These are phyloP conservation scores for Clavispora vitiphila DNA, from an alignment of 805 yeast genomes.

Conservation along the genomic window DNA sequence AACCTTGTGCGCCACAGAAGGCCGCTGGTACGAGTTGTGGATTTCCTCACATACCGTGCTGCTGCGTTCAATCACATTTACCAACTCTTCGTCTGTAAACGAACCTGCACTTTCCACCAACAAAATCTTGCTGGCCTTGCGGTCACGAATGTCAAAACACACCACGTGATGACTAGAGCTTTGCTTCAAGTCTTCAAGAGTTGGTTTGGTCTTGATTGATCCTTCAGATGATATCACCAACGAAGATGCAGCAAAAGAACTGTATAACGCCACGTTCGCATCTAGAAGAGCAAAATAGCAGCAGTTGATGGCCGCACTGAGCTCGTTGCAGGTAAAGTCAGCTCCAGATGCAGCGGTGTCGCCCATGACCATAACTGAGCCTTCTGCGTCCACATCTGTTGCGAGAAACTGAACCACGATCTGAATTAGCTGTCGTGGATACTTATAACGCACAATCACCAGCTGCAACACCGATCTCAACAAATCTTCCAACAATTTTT, in stretches of 20 bases:
- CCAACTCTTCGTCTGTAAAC: constrained; percentile 54
- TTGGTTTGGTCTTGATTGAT: constrained; percentile 35
- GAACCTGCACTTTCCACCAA: constrained; percentile 68
- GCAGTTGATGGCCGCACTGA: constrained; percentile 70
- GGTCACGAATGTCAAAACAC: constrained; percentile 52
- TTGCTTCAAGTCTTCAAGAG: constrained; percentile 33
- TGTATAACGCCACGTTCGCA: constrained; percentile 65
- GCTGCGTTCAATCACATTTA: constrained; percentile 48
- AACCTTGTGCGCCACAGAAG: constrained; percentile 43
- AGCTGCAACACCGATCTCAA: constrained; percentile 57
- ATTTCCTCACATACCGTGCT: constrained; percentile 42
- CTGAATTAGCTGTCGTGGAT: constrained; percentile 67
- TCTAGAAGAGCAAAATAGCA: constrained; percentile 71
- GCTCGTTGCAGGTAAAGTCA: constrained; percentile 42
- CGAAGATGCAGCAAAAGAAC: constrained; percentile 57
- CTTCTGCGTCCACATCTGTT: constrained; percentile 20
- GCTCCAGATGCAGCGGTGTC: constrained; percentile 16
- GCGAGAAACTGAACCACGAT: constrained; percentile 38
- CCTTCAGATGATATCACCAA: constrained; percentile 21
- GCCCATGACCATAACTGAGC: constrained; percentile 9
- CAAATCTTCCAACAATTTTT: constrained; percentile 69
- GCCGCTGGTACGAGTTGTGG: constrained; percentile 43
- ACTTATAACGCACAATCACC: constrained; percentile 53
- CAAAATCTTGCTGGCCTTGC: constrained; percentile 51
- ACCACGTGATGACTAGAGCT: constrained; percentile 61